A percentile compares a stretch with the other conserved stretches of the same genome.
phyloP scores from a whole-genome alignment of 2,329 filamentous ascomycete species.

The Fusarium circinatum region DNA sequence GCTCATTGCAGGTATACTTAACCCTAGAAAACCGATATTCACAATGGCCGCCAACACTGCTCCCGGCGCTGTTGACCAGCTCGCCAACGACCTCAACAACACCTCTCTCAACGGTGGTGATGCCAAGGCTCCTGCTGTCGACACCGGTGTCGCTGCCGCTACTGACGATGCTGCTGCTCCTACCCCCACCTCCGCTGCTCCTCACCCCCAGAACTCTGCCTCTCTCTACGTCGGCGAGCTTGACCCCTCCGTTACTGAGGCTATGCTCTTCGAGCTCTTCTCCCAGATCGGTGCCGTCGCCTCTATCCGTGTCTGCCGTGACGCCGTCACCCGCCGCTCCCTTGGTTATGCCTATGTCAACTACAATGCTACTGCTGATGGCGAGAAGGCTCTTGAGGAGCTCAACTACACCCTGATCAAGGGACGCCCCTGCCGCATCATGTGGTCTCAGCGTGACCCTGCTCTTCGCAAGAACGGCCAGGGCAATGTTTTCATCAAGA shows the following conservation, averaged over 20 bases:
- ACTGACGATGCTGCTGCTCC: constrained; percentile 71
- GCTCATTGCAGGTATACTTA: constrained; percentile 29
- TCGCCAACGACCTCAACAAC: constrained; percentile 80
- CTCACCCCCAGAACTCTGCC: constrained; percentile 89
- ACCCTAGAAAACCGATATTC: constrained; percentile 32
- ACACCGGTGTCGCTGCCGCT: constrained; percentile 73
- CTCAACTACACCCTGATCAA: constrained; percentile 99
- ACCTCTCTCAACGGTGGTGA: constrained; percentile 75
- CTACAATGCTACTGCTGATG: constrained; percentile 97
- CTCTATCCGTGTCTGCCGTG: constrained; percentile 99
- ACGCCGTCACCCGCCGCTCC: constrained; percentile 97
- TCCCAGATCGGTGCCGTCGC: constrained; percentile 98
- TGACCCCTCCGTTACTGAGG: constrained; percentile 96
- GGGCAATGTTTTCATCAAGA: constrained; percentile 99
- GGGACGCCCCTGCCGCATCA: constrained; percentile 98
- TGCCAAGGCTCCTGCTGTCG: constrained; percentile 74
- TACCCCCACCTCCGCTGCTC: constrained; percentile 78
- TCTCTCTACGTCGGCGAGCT: constrained; percentile 99
- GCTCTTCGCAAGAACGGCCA: constrained; percentile 99
- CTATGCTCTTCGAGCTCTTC: constrained; percentile 99
- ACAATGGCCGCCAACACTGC: constrained; percentile 71
- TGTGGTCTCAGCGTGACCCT: constrained; percentile 99
- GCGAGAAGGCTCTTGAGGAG: constrained; percentile 98
- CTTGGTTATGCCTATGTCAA: constrained; percentile 99
- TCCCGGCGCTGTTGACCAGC: constrained; percentile 78